Evolutionary conservation across 768 basidiomycete species (phyloP).

Genomic region (Termitomyces sp.): DNA sequence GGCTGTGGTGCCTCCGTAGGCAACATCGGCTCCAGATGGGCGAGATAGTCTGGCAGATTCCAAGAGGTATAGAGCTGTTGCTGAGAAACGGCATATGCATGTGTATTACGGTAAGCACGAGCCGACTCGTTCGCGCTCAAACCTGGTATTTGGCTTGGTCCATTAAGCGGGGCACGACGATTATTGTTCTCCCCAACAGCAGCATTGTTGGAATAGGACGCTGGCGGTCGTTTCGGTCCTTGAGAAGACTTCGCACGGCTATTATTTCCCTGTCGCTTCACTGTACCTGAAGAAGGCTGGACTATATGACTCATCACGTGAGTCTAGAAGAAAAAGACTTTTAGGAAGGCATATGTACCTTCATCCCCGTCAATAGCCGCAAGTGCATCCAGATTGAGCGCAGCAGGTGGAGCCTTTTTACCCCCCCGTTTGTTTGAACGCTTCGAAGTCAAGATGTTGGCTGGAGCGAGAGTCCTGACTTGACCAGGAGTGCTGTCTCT

Average conservation of each 20-base stretch:
- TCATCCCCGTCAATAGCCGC: constrained; percentile 52
- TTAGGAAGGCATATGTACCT: constrained; percentile 32
- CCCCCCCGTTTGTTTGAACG: constrained; percentile 40
- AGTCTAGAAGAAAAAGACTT: neutral
- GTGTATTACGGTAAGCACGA: constrained; percentile 71
- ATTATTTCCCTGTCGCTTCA: constrained; percentile 32
- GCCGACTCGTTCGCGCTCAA: constrained; percentile 41
- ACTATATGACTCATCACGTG: constrained; percentile 12
- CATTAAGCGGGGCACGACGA: constrained; percentile 43
- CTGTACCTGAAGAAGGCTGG: constrained; percentile 7
- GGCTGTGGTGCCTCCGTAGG: constrained; percentile 73
- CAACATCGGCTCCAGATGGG: constrained; percentile 79
- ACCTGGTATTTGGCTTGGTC: constrained; percentile 29
- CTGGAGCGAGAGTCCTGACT: constrained; percentile 21
- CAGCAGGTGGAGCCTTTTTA: constrained; percentile 26
- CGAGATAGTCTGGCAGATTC: constrained; percentile 90
- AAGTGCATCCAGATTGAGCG: constrained; percentile 24
- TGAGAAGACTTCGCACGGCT: constrained; percentile 34
- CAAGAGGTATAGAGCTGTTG: constrained; percentile 80
- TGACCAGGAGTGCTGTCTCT: constrained; percentile 37
- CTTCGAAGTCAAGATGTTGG: constrained; percentile 27
- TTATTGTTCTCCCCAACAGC: constrained; percentile 35
- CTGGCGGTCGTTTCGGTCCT: constrained; percentile 35
- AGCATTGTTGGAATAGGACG: constrained; percentile 22
- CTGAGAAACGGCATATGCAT: constrained; percentile 74